Conservation (phyloP, 805 yeast genomes). For the Grigorovia jiainica region DNA sequence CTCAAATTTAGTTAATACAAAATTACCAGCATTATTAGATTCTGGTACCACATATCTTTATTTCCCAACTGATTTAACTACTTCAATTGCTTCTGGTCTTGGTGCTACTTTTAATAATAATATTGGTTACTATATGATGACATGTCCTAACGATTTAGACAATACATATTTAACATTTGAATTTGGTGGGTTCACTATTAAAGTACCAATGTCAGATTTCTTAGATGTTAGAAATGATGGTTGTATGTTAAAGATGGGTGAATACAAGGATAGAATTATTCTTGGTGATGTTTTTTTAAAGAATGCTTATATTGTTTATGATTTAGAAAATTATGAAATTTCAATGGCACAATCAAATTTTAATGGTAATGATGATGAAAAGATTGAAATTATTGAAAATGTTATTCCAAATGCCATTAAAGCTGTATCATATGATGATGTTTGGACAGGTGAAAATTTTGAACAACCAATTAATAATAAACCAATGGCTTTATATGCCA, state of each 20-base stretch:
- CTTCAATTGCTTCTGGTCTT: conserved; percentile 27
- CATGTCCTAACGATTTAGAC: conserved; percentile 30
- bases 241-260: conserved; percentile 38
- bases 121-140: conserved; percentile 37
- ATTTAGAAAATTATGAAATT: conserved; percentile 38
- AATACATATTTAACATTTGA: conserved; percentile 32
- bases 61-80: conserved; percentile 32
- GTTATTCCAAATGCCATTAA: conserved; percentile 41
- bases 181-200: conserved; percentile 52
- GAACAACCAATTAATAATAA: too few species aligned
- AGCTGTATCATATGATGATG: conserved; percentile 38
- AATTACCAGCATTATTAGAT: conserved; percentile 37
- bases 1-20: conserved; percentile 14
- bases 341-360: conserved; percentile 38
- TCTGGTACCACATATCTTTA: conserved; percentile 44
- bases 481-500: too few species aligned
- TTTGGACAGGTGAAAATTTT: conserved; percentile 31
- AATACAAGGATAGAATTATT: conserved; percentile 22
- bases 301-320: conserved; percentile 50
- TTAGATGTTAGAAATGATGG: conserved; percentile 7
- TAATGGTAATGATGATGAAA: conserved; percentile 7
- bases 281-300: conserved; percentile 51
- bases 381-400: conserved; percentile 37
- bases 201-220: conserved; percentile 38
- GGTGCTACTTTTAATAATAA: conserved; percentile 35